Base-by-base conservation (phyloP, 495 filamentous ascomycete species). In the Penicillium mononematosum region DNA sequence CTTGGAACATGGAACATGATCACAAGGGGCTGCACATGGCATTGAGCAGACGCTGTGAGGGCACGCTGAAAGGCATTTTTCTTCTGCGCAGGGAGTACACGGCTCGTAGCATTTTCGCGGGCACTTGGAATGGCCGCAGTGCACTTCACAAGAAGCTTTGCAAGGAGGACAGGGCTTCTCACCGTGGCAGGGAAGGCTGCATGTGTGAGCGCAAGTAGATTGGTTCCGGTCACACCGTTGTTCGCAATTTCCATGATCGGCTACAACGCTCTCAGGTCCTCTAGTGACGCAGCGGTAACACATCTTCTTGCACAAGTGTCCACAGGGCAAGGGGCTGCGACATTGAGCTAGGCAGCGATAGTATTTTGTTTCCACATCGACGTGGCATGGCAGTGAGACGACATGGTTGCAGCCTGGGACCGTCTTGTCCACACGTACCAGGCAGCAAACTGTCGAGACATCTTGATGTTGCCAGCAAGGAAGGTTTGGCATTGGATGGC, bases 1-100 rank as follows among this genome's bases (percentile, higher is more conserved):
- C 44, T 76, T 58, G 0, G 82, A 84, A 58, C 90, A 96, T 20
- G 85, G 87, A 0, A 90, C 69, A 45, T 78, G 77, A 51, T 89
- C 81, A 59, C 81, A 82, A 0, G 84, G 82, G 12, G 83, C 88
- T 1, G 75, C 76, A 56, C 79, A 86, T 31, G 87, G 87, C 80
- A 90, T 81, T n/a, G 75, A 70, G 55, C 86, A 87, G 38, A 62
- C 53, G 9, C 74, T 71, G 65, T 89, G 86, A 7, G 75, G 61
- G 64, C 88, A 90, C 8, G 61, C 57, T 45, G 79, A 88, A 6
- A 76, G 63, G 59, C 87, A 89, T 42, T 69, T 61, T 17, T 70
- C 63, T 49, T 82, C 78, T 1, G 80, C 82, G 59, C 88, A 92
- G 8, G 85, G 88, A 19, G 72, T 61, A 59, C 87, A 91, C 16